Evolutionary conservation across 331 rosid species (phyloP).

Genomic region (Rhamnella rubrinervis): DNA sequence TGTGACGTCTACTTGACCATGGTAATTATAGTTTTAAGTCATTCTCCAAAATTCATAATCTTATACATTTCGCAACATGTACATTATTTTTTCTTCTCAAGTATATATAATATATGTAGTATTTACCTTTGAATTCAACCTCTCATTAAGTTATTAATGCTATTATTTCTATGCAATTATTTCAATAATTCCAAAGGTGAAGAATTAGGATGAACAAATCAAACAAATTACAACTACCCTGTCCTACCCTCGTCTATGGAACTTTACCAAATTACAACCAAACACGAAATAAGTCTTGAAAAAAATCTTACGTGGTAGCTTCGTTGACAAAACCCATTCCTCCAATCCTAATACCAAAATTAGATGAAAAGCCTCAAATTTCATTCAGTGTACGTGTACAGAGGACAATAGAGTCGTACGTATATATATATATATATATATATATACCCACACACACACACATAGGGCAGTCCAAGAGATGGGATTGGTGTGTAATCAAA

Average conservation of each 20-base stretch:
- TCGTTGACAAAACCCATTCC: not conserved
- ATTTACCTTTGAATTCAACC: too few species aligned
- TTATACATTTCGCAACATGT: too few species aligned
- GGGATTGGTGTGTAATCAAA: too few species aligned
- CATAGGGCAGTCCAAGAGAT: too few species aligned
- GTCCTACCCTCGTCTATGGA: constrained; percentile 3
- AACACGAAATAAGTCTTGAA: not conserved
- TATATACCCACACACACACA: too few species aligned
- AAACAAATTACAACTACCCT: constrained; percentile 27
- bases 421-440: too few species aligned
- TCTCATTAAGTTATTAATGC: not conserved
- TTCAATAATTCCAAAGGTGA: constrained; percentile 1
- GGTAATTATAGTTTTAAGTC: not conserved
- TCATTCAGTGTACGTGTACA: too few species aligned
- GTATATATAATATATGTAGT: too few species aligned
- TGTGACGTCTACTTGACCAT: not conserved
- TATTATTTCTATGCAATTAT: not conserved
- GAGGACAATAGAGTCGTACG: too few species aligned
- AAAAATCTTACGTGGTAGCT: not conserved
- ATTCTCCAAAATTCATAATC: not conserved
- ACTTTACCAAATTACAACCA: constrained; percentile 19
- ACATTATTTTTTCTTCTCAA: too few species aligned
- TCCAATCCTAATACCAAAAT: not conserved
- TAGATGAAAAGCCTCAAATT: too few species aligned
- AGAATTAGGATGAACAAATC: constrained; percentile 30